Evolutionary conservation across 208 protist genomes (phyloP).

Genomic region (Acanthamoeba triangularis): DNA sequence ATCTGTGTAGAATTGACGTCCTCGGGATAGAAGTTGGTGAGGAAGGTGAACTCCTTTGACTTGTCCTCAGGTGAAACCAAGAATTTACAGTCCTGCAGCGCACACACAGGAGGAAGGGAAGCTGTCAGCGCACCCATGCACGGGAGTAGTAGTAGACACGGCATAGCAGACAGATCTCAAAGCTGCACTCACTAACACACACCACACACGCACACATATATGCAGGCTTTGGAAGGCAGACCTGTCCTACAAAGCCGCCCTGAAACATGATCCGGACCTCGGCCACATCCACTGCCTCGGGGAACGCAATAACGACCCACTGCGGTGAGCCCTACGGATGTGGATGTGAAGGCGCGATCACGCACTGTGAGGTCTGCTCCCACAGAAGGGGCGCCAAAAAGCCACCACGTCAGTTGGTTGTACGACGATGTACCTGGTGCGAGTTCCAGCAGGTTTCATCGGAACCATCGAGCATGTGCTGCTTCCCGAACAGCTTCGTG

Average conservation of each 20-base stretch:
- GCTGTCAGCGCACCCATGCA: not conserved
- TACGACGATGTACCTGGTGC: not conserved
- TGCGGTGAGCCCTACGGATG: conserved; percentile 35
- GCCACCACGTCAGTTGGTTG: too few relatives aligned
- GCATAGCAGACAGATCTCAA: too few relatives aligned
- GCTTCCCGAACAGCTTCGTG: conserved; percentile 75
- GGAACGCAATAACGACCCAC: conserved; percentile 68
- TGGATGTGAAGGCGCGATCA: too few relatives aligned
- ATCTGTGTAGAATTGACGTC: conserved; percentile 58
- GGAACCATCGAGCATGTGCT: conserved; percentile 28
- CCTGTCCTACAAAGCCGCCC: conserved; percentile 81
- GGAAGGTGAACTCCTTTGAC: not conserved
- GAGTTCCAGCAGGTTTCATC: not conserved
- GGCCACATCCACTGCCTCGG: not conserved
- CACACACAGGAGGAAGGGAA: not conserved
- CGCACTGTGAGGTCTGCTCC: too few relatives aligned
- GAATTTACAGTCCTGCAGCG: not conserved
- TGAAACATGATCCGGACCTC: conserved; percentile 80
- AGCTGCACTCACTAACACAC: not conserved
- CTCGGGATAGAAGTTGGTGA: conserved; percentile 69
- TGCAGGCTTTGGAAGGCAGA: not conserved
- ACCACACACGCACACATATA: not conserved
- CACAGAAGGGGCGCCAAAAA: too few relatives aligned
- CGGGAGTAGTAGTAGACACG: not conserved
- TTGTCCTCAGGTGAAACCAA: not conserved